phyloP scores from a whole-genome alignment of 176 grass and related monocot species.

The Musa acuminata region DNA sequence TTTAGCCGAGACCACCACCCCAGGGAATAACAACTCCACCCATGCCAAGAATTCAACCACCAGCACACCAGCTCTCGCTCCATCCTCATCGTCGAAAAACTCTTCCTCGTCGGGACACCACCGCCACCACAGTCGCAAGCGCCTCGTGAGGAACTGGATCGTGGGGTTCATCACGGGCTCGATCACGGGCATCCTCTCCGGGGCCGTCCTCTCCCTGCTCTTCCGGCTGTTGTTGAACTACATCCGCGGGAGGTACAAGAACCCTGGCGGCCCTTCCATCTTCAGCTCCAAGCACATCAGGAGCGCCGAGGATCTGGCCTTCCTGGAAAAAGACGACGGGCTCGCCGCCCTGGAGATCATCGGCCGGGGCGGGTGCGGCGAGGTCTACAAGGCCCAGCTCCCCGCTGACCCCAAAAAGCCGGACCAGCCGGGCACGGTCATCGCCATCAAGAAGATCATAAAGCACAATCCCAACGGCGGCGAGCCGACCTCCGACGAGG shows the following conservation, averaged over 20 bases:
- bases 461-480: background rate
- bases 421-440: background rate
- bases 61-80: no score
- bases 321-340: conserved; percentile 66
- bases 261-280: conserved; percentile 31
- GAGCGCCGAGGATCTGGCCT: conserved; percentile 38
- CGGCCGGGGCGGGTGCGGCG: conserved; percentile 26
- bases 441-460: conserved; percentile 12
- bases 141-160: conserved; percentile 45
- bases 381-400: conserved; percentile 9
- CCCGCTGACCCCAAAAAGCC: background rate
- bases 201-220: conserved; percentile 28
- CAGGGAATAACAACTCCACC: no score
- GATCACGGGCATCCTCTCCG: conserved; percentile 35
- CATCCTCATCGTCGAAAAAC: background rate
- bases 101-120: background rate
- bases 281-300: conserved; percentile 70
- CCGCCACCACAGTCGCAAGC: conserved; percentile 16
- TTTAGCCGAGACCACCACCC: no score
- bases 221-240: conserved; percentile 52
- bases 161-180: conserved; percentile 49
- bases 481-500: background rate
- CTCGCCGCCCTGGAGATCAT: conserved; percentile 42
- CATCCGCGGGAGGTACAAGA: conserved; percentile 41
- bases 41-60: no score